phyloP scores from a whole-genome alignment of 306 rosid species.

The Ormosia semicastrata region DNA sequence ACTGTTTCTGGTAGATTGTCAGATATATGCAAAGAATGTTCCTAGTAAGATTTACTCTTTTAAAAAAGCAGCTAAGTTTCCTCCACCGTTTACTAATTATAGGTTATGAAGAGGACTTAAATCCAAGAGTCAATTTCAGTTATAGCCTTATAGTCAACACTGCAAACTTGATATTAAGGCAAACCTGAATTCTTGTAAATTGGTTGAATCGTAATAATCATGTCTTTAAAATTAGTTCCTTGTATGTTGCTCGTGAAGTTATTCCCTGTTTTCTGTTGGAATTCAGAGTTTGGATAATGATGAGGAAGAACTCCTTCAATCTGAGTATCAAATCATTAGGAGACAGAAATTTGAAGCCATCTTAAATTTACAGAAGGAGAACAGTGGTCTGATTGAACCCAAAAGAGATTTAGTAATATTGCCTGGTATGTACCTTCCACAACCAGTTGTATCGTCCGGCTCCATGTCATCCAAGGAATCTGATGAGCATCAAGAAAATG shows the following conservation, averaged over 20 bases:
- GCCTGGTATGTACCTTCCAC: conserved; percentile 75
- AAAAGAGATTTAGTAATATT: conserved; percentile 45
- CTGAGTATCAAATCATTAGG: conserved; percentile 54
- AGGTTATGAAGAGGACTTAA: neutral
- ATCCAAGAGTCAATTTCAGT: conserved; percentile 4
- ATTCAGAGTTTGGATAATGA: conserved; percentile 44
- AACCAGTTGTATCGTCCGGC: conserved; percentile 28
- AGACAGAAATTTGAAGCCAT: conserved; percentile 62
- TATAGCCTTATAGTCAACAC: neutral
- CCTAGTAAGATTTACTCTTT: no score
- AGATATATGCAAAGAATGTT: no score
- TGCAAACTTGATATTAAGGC: neutral
- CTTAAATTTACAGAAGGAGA: conserved; percentile 63
- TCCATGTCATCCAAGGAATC: conserved; percentile 32
- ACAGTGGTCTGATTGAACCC: conserved; percentile 69
- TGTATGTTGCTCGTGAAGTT: conserved; percentile 5
- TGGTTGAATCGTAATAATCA: neutral
- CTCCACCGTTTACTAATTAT: neutral
- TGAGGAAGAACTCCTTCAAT: conserved; percentile 45
- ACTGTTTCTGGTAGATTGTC: no score
- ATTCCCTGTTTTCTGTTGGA: conserved; percentile 13
- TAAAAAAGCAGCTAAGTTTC: no score
- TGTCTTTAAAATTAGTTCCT: neutral
- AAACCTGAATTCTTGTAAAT: neutral
- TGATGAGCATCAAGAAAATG: conserved; percentile 36